These are phyloP conservation scores for Pestalotiopsis sp. DNA, from an alignment of 2,329 filamentous ascomycete species.

Conservation along the genomic window DNA sequence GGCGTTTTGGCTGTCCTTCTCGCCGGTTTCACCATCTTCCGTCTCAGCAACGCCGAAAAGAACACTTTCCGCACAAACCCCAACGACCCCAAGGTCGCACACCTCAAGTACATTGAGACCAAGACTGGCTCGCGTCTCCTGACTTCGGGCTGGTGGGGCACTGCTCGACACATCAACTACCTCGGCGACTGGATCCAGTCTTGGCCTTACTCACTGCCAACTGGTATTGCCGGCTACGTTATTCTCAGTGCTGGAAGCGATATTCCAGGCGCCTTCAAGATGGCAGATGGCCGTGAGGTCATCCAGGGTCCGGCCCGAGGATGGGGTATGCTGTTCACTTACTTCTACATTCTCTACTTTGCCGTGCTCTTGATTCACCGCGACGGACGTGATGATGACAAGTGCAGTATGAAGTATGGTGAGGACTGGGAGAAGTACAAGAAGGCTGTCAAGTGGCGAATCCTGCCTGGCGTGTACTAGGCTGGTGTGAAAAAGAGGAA, in stretches of 20 bases:
- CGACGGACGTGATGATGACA: constrained; percentile 85
- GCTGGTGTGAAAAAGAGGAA: background rate
- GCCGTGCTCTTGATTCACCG: constrained; percentile 84
- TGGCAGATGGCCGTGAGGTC: constrained; percentile 64
- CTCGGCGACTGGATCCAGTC: constrained; percentile 93
- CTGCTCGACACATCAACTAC: constrained; percentile 93
- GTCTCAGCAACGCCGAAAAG: constrained; percentile 92
- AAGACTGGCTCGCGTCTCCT: constrained; percentile 79
- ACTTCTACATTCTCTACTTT: constrained; percentile 95
- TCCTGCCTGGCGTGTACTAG: constrained; percentile 84
- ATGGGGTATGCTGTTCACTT: constrained; percentile 86
- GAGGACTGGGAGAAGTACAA: constrained; percentile 91
- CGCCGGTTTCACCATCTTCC: constrained; percentile 88
- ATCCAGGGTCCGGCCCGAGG: constrained; percentile 75
- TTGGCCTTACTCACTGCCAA: constrained; percentile 89
- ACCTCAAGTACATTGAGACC: constrained; percentile 87
- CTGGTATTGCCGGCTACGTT: constrained; percentile 80
- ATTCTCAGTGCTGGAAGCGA: constrained; percentile 61
- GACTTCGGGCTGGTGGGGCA: constrained; percentile 90
- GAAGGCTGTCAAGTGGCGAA: constrained; percentile 77
- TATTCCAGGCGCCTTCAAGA: constrained; percentile 57
- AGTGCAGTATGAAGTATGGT: constrained; percentile 89
- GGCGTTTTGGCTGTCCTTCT: constrained; percentile 69
- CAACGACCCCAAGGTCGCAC: constrained; percentile 73
- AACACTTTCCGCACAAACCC: constrained; percentile 91